Conservation (phyloP, 75 land plant genomes). For the Sequoiadendron giganteum region DNA sequence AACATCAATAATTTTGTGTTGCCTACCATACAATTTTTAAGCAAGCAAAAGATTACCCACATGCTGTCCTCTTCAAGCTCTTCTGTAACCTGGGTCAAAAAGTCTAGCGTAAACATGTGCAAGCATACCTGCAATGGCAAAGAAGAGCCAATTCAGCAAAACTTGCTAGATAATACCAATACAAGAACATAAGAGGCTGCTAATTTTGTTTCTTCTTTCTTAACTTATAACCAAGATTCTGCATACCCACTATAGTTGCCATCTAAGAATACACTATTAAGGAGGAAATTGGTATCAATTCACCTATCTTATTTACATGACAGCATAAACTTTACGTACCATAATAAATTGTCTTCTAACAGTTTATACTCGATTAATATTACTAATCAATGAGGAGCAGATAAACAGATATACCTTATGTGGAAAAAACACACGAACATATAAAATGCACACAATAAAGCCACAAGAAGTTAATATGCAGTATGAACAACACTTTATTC, state of each 20-base stretch:
- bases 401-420: not conserved
- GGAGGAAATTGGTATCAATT: not conserved
- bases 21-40: not conserved
- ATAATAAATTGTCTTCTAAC: not conserved
- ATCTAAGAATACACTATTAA: not conserved
- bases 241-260: not conserved
- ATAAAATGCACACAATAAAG: not conserved
- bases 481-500: not conserved
- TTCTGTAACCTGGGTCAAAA: conserved; percentile 70
- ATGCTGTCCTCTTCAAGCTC: conserved; percentile 86
- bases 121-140: conserved; percentile 61
- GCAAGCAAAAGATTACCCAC: conserved; percentile 46
- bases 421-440: not conserved
- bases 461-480: not conserved
- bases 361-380: not conserved
- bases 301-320: not conserved
- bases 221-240: not conserved
- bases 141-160: not conserved
- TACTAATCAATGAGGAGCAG: not conserved
- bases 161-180: not conserved
- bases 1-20: not conserved
- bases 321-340: not conserved
- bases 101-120: conserved; percentile 91
- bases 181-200: not conserved
- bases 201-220: not conserved